Evolutionary conservation across 805 yeast species (phyloP), one percentile per base, ranked within the genome.

Genomic region (Starmerella apicola): DNA sequence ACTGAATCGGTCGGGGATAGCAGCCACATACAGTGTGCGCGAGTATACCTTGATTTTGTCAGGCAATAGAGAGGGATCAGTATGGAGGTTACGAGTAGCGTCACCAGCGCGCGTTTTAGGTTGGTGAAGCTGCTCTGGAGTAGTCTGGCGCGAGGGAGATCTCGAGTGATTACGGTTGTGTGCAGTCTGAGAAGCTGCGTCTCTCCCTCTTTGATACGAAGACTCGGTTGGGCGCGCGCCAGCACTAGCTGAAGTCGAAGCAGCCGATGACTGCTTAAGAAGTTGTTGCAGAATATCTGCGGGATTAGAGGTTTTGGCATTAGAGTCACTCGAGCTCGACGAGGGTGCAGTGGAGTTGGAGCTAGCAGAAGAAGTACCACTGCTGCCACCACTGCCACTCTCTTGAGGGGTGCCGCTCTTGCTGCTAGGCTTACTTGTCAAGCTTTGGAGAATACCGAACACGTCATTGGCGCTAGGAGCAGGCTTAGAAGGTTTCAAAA

Each of bases 11-110:
- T 72, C 74, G 13, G 94, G 93, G 29, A 91, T 83, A 55, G 96
- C 96, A 36, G 97, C 97, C 44, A 91, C 77, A 54, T 91, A 91
- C 43, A 91, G 64, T 0, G 98, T 91, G 63, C 98, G 76, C 38
- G 94, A 80, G 51, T 72, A 71, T 2, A 88, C 95, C 56, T 79
- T 81, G 51, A 88, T 71, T 31, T 79, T 70, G 32, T 85, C 94
- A 34, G 76, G 74, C 2, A 94, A 91, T 42, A 49, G 39, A 16
- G 40, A 19, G 15, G 16, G 20, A 25, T 48, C 51, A 16, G 22
- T 20, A 12, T 13, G 22, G 19, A 48, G 34, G 34, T 47, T 47
- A 21, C 51, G 46, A 21, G 48, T 48, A 8, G 46, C 43, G 20
- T 47, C 51, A 12, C 51, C 51, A 4, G 36, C 45, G 21, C 51